Conservation (phyloP, 139 green algal genomes). For the Chlamydomonas sphaeroides region DNA sequence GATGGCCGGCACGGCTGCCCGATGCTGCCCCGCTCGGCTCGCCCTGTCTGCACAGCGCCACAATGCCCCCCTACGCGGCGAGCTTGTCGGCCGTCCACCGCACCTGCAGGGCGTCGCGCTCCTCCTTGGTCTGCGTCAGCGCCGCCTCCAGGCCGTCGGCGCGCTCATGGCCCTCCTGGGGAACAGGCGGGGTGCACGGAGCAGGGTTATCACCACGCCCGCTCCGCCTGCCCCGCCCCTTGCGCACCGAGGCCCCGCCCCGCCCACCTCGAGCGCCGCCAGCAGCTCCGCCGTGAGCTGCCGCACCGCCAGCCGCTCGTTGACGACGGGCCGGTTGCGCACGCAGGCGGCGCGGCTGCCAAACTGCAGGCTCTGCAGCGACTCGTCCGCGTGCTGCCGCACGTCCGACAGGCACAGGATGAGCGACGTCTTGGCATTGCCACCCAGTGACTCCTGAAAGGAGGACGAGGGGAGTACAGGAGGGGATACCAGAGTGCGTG, state of each 20-base stretch:
- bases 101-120: conserved; percentile 56
- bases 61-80: background rate
- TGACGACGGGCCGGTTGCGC: conserved; percentile 74
- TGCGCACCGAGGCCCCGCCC: background rate
- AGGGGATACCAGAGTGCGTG: no score
- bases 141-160: conserved; percentile 57
- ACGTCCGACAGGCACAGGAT: conserved; percentile 70
- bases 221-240: no score
- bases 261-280: conserved; percentile 28
- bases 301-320: conserved; percentile 52
- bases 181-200: no score
- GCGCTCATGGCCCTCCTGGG: conserved; percentile 42
- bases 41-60: no score
- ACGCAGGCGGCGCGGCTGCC: conserved; percentile 82
- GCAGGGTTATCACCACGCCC: no score
- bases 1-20: background rate
- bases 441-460: conserved; percentile 80
- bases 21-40: no score
- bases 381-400: conserved; percentile 79
- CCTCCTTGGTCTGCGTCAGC: conserved; percentile 68
- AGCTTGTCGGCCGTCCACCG: background rate
- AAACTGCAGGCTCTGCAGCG: conserved; percentile 84
- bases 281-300: conserved; percentile 40
- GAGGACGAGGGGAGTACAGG: conserved; percentile 12
- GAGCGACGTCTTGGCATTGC: conserved; percentile 91